A percentile compares a stretch with the other conserved stretches of the same genome.
These are phyloP conservation scores for Dichotomopilus funicola DNA, from an alignment of 2,329 filamentous ascomycete genomes.

Conservation along the genomic window DNA sequence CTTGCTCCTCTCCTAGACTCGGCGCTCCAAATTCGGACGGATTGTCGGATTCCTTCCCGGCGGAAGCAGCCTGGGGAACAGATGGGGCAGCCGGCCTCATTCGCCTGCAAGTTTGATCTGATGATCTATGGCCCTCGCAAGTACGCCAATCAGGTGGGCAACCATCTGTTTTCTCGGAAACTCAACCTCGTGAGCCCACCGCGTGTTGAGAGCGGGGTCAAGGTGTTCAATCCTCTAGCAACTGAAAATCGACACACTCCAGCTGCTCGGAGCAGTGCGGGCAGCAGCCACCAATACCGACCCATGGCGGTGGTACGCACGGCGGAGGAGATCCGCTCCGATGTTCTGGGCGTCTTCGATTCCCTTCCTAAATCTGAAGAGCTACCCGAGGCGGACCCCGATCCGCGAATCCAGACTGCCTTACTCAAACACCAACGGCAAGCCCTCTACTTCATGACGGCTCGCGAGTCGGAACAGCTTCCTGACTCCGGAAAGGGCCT, in stretches of 20 bases:
- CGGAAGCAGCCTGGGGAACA: slow-evolving; percentile 57
- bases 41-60: slow-evolving; percentile 63
- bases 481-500: slow-evolving; percentile 50
- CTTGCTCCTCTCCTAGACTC: slow-evolving; percentile 70
- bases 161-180: slow-evolving; percentile 57
- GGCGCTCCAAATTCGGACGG: slow-evolving; percentile 59
- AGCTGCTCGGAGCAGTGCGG: slow-evolving; percentile 20
- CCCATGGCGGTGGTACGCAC: slow-evolving; percentile 47
- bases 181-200: slow-evolving; percentile 62
- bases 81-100: slow-evolving; percentile 56
- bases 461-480: slow-evolving; percentile 63
- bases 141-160: slow-evolving; percentile 59
- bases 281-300: slow-evolving; percentile 20
- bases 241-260: slow-evolving; percentile 39
- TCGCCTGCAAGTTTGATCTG: slow-evolving; percentile 58
- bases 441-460: slow-evolving; percentile 77
- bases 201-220: slow-evolving; percentile 59
- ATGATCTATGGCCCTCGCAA: slow-evolving; percentile 74
- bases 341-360: slow-evolving; percentile 84
- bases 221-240: slow-evolving; percentile 71
- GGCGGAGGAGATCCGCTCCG: slow-evolving; percentile 77
- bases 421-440: slow-evolving; percentile 85
- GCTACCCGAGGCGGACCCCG: slow-evolving; percentile 65
- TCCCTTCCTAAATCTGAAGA: slow-evolving; percentile 69
- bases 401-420: slow-evolving; percentile 54